phyloP scores from a whole-genome alignment of 2,329 filamentous ascomycete species.

The Fusarium euwallaceae region DNA sequence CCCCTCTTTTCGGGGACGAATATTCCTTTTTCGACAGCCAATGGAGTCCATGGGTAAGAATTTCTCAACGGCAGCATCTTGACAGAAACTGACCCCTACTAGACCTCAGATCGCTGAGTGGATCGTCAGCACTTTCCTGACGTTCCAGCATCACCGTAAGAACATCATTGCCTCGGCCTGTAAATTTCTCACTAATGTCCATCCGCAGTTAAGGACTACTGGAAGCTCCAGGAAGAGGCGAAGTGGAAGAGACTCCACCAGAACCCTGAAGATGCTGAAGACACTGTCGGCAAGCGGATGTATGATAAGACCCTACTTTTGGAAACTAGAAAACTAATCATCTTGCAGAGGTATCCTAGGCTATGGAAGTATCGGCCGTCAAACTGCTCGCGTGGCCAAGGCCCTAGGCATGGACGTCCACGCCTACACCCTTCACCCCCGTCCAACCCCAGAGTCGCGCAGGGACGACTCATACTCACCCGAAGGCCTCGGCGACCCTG shows the following conservation, averaged over 20 bases:
- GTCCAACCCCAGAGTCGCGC: constrained; percentile 74
- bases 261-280: constrained; percentile 50
- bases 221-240: constrained; percentile 58
- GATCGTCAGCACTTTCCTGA: constrained; percentile 66
- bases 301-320: constrained; percentile 48
- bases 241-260: constrained; percentile 56
- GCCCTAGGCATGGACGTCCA: constrained; percentile 80
- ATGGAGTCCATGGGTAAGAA: constrained; percentile 68
- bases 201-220: constrained; percentile 58
- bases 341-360: constrained; percentile 62
- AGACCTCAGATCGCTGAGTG: constrained; percentile 71
- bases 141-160: constrained; percentile 62
- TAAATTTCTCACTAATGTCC: no score
- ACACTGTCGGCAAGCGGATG: constrained; percentile 64
- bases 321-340: neutral
- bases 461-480: constrained; percentile 76
- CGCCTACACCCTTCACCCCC: constrained; percentile 80
- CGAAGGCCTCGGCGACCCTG: constrained; percentile 71
- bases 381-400: constrained; percentile 67
- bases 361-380: constrained; percentile 67
- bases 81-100: neutral
- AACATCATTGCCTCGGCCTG: no score
- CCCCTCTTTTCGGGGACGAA: constrained; percentile 65
- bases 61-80: neutral
- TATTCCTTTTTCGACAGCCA: constrained; percentile 66